These are phyloP conservation scores for Globisporangium apiculatum DNA, from an alignment of 352 stramenopile genomes.

Conservation along the genomic window DNA sequence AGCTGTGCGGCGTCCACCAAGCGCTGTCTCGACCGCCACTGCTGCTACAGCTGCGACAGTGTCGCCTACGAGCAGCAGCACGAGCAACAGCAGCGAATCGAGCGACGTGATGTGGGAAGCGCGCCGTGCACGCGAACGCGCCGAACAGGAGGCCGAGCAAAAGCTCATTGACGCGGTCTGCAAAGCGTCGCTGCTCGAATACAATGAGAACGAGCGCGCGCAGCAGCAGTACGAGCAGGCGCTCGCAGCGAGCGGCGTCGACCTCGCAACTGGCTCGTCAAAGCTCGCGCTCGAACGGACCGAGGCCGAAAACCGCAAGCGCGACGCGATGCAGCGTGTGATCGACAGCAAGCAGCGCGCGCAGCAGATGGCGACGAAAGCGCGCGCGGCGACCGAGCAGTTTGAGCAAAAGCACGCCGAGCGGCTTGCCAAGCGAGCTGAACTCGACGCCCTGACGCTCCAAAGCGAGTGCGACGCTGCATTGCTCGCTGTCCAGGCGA, in stretches of 20 bases:
- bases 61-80: too few species aligned
- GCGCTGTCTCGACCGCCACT: background rate
- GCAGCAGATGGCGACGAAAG: constrained; percentile 54
- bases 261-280: constrained; percentile 25
- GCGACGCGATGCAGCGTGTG: constrained; percentile 61
- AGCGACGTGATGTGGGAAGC: too few species aligned
- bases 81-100: too few species aligned
- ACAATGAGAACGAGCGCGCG: constrained; percentile 56
- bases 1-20: constrained; percentile 2
- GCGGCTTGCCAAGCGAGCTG: constrained; percentile 42
- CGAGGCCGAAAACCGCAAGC: constrained; percentile 54
- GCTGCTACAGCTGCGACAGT: constrained; percentile 15
- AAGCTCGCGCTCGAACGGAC: constrained; percentile 14
- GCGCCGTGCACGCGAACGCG: too few species aligned
- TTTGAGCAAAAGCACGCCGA: constrained; percentile 56
- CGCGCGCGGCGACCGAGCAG: constrained; percentile 43
- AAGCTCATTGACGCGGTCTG: constrained; percentile 71
- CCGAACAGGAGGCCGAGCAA: too few species aligned
- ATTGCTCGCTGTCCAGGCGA: constrained; percentile 40
- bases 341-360: constrained; percentile 64
- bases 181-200: constrained; percentile 69
- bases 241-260: constrained; percentile 19
- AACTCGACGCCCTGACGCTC: constrained; percentile 34
- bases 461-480: constrained; percentile 34
- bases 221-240: constrained; percentile 46